Percentiles rank a stretch among this genome's conserved stretches.
Conservation (phyloP, 306 rosid species). For the Pyrus betulifolia region DNA sequence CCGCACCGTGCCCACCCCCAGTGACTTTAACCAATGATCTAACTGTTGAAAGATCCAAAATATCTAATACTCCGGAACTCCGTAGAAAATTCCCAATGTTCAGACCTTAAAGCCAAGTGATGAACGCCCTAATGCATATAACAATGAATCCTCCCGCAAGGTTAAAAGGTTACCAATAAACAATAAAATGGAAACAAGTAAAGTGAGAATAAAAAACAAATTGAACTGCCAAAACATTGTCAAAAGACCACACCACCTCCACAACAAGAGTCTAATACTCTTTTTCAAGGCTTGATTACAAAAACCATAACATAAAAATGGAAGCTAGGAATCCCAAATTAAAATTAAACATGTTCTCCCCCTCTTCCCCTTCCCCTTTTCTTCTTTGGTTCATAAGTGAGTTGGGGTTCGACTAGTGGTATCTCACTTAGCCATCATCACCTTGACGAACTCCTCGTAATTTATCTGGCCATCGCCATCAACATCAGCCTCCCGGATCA, state of each 20-base stretch:
- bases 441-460: neutral
- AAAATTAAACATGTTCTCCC: too few relatives aligned
- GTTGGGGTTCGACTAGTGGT: neutral
- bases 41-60: too few relatives aligned
- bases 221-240: neutral
- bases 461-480: constrained; percentile 1
- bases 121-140: neutral
- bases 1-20: too few relatives aligned
- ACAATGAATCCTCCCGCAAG: neutral
- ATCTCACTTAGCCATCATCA: constrained; percentile 1
- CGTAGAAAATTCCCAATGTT: too few relatives aligned
- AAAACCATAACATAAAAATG: neutral
- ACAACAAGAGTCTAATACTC: neutral
- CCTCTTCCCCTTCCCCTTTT: neutral
- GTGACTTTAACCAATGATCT: too few relatives aligned
- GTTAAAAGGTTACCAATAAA: neutral
- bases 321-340: neutral
- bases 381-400: neutral
- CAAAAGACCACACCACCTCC: neutral
- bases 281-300: neutral
- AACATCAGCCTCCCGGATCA: constrained; percentile 6
- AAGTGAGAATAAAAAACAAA: neutral
- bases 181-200: neutral
- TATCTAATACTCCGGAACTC: too few relatives aligned
- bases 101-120: neutral